Evolutionary conservation across 805 yeast species (phyloP).

Genomic region (Teunomyces cretensis): DNA sequence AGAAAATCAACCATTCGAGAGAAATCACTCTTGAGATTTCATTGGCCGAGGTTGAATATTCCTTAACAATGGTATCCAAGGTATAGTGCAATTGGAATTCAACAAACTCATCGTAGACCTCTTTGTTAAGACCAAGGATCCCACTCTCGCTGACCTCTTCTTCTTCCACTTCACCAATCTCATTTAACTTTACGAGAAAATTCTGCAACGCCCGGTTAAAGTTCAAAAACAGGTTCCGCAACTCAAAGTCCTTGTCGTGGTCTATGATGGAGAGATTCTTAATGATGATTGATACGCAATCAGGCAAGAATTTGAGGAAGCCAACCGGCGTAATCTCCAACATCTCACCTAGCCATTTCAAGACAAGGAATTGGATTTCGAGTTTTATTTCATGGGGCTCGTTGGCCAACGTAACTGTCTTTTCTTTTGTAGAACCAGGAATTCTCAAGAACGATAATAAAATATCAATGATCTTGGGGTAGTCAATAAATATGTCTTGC

Average conservation of each 20-base stretch:
- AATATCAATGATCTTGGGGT: conserved; percentile 75
- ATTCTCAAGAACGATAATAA: conserved; percentile 77
- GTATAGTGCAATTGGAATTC: conserved; percentile 47
- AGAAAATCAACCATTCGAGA: conserved; percentile 83
- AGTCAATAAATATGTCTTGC: conserved; percentile 81
- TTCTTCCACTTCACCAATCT: conserved; percentile 11
- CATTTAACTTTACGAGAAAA: conserved; percentile 32
- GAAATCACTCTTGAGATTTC: conserved; percentile 82
- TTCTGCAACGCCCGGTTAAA: conserved; percentile 35
- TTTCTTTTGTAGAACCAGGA: conserved; percentile 27
- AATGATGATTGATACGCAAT: conserved; percentile 66
- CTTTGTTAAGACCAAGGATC: conserved; percentile 44
- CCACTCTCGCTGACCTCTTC: conserved; percentile 53
- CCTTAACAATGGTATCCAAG: conserved; percentile 68
- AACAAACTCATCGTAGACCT: conserved; percentile 40
- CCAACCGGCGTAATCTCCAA: conserved; percentile 73
- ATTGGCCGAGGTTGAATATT: conserved; percentile 47
- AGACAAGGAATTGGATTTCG: conserved; percentile 74
- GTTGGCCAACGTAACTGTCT: conserved; percentile 25
- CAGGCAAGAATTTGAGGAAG: conserved; percentile 71
- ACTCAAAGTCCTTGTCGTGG: conserved; percentile 35
- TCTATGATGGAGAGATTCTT: conserved; percentile 37
- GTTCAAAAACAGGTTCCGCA: conserved; percentile 34
- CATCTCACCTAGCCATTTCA: conserved; percentile 79
- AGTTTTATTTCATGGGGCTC: conserved; percentile 39